These are phyloP conservation scores for Claviceps humidiphila DNA, from an alignment of 2,329 filamentous ascomycete species.

Conservation along the genomic window DNA sequence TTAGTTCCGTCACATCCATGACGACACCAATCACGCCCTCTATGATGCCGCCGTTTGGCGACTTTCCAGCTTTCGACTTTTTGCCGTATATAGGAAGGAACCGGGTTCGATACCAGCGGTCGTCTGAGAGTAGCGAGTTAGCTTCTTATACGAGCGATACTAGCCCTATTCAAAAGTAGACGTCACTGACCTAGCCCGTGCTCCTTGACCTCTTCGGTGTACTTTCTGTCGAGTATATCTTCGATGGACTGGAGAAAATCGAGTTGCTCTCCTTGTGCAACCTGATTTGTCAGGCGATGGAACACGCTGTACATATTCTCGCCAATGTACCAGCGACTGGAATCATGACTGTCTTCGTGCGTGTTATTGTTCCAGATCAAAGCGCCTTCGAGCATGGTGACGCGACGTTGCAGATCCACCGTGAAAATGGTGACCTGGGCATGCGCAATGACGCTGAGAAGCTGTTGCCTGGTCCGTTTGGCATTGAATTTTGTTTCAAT, in stretches of 20 bases:
- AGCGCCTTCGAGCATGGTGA: constrained; percentile 60
- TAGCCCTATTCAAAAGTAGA: background rate
- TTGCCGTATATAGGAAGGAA: constrained; percentile 53
- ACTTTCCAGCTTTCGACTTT: constrained; percentile 36
- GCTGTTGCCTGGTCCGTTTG: constrained; percentile 53
- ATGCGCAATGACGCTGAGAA: constrained; percentile 60
- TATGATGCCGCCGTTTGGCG: constrained; percentile 34
- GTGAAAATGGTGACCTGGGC: constrained; percentile 66
- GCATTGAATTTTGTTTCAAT: constrained; percentile 55
- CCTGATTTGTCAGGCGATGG: constrained; percentile 29
- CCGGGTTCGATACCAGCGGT: constrained; percentile 58
- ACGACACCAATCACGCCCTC: constrained; percentile 68
- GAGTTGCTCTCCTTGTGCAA: constrained; percentile 29
- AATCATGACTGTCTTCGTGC: constrained; percentile 24
- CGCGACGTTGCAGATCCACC: constrained; percentile 44
- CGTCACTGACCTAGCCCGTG: constrained; percentile 36
- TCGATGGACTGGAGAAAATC: constrained; percentile 46
- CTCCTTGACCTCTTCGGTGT: constrained; percentile 49
- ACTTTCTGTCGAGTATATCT: constrained; percentile 48
- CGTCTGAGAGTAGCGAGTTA: constrained; percentile 23
- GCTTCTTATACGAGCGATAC: background rate
- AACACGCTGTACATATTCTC: constrained; percentile 54
- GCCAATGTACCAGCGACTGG: constrained; percentile 40
- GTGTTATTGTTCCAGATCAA: constrained; percentile 41
- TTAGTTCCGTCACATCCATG: constrained; percentile 65